Conservation (phyloP, 768 basidiomycete species). For the Leccinum subgranulosum region DNA sequence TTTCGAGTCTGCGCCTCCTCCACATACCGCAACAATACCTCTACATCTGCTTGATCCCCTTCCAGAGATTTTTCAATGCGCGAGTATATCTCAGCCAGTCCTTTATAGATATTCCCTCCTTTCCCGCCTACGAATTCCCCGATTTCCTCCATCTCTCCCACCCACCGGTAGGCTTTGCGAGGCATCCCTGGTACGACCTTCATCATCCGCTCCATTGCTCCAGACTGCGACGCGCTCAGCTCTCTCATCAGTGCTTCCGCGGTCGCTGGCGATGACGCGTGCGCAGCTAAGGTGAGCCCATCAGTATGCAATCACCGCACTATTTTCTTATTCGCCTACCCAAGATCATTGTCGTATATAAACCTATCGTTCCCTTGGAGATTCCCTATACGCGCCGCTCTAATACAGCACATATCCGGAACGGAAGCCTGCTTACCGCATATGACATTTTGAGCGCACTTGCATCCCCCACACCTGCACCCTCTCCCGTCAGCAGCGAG, state of each 20-base stretch:
- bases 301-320: not conserved
- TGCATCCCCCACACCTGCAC: constrained; percentile 51
- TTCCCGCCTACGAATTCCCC: constrained; percentile 48
- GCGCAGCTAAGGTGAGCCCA: constrained; percentile 39
- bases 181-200: constrained; percentile 45
- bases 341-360: constrained; percentile 55
- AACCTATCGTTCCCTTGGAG: constrained; percentile 49
- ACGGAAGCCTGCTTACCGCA: constrained; percentile 39
- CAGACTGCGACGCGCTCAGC: constrained; percentile 44
- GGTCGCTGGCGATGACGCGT: constrained; percentile 57
- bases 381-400: constrained; percentile 42
- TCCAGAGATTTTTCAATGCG: constrained; percentile 40
- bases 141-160: constrained; percentile 65
- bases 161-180: constrained; percentile 63
- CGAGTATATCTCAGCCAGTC: constrained; percentile 44
- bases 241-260: constrained; percentile 54
- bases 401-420: not conserved
- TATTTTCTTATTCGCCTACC: constrained; percentile 31
- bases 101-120: constrained; percentile 45
- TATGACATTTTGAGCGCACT: constrained; percentile 67
- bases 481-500: constrained; percentile 44
- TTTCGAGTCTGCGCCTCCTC: constrained; percentile 37
- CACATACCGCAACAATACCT: constrained; percentile 42
- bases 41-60: constrained; percentile 38
- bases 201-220: constrained; percentile 39